Evolutionary conservation across 192 early-diverging fungal genomes (phyloP).

Genomic region (Rhizophagus sp.): DNA sequence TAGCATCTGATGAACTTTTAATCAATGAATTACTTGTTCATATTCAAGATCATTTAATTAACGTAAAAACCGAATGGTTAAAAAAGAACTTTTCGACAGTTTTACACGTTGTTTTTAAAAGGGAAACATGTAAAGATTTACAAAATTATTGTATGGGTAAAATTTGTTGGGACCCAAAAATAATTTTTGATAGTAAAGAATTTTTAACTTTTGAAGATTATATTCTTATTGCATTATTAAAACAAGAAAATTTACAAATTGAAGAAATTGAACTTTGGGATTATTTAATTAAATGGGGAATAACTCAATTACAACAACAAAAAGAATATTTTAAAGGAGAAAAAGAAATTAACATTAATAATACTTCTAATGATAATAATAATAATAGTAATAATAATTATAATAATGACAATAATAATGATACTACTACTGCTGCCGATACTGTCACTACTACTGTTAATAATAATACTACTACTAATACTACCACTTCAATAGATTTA

Average conservation of each 20-base stretch:
- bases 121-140: background rate
- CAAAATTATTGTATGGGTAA: conserved; percentile 17
- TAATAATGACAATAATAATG: background rate
- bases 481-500: background rate
- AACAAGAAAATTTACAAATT: conserved; percentile 20
- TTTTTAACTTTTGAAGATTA: conserved; percentile 10
- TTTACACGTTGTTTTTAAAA: conserved; percentile 11
- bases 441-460: background rate
- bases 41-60: conserved; percentile 25
- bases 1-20: conserved; percentile 24
- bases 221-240: background rate
- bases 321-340: too few relatives aligned
- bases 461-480: background rate
- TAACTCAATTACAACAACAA: background rate
- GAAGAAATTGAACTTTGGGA: conserved; percentile 22
- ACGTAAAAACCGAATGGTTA: conserved; percentile 13
- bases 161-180: background rate
- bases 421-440: background rate
- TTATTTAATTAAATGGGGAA: conserved; percentile 11
- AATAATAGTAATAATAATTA: background rate
- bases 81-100: conserved; percentile 14
- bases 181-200: background rate
- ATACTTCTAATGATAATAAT: background rate
- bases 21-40: conserved; percentile 3
- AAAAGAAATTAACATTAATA: background rate